Evolutionary conservation across 23 red algal species (phyloP).

Genomic region (Gracilariopsis chorda): DNA sequence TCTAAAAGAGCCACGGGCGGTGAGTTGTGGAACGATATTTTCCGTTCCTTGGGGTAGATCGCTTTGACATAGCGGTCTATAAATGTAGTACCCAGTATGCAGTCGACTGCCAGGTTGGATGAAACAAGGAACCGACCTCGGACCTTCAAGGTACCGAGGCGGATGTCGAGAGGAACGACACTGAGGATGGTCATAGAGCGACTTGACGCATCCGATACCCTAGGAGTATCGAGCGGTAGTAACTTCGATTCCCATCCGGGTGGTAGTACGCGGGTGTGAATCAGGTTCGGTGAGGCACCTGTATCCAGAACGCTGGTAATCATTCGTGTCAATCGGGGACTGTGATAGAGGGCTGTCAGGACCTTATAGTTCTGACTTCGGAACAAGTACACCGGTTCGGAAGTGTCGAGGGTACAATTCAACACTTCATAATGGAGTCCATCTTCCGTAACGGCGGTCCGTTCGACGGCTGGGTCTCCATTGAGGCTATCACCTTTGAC

Average conservation of each 20-base stretch:
- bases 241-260: too few species aligned
- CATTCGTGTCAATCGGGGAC: neutral
- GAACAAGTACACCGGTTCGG: too few species aligned
- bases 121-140: neutral
- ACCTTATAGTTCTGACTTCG: neutral
- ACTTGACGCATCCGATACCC: too few species aligned
- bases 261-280: too few species aligned
- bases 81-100: neutral
- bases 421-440: too few species aligned
- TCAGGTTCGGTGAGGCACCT: neutral
- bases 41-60: neutral
- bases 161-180: neutral
- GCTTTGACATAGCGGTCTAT: neutral
- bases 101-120: neutral
- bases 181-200: too few species aligned
- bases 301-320: neutral
- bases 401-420: too few species aligned
- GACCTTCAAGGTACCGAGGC: neutral
- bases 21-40: neutral
- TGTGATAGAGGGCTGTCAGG: neutral
- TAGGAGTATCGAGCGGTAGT: too few species aligned
- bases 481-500: too few species aligned
- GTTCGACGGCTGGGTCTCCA: too few species aligned
- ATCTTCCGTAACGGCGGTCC: too few species aligned
- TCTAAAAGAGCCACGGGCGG: neutral